A percentile compares a stretch with the other conserved stretches of the same genome.
Evolutionary conservation across 139 green algal genomes (phyloP).

Genomic region (Chlamydomonas applanata): DNA sequence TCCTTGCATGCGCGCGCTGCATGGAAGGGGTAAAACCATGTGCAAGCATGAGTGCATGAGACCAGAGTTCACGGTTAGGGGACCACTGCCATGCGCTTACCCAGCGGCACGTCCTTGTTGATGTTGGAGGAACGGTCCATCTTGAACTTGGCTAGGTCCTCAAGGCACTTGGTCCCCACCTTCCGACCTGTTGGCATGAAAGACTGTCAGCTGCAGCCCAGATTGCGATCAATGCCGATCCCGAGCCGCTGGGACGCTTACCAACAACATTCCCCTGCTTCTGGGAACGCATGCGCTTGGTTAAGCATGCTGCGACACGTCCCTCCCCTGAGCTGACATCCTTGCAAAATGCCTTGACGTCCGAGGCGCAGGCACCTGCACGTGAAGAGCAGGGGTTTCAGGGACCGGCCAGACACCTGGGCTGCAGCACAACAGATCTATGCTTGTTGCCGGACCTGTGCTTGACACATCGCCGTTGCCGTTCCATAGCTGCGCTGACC

Average conservation of each 20-base stretch:
- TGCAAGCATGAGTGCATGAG: not conserved
- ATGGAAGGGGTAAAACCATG: not conserved
- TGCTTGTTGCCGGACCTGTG: not conserved
- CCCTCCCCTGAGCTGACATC: constrained; percentile 45
- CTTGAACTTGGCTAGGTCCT: constrained; percentile 43
- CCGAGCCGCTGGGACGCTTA: constrained; percentile 12
- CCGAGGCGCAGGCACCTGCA: constrained; percentile 45
- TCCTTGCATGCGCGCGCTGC: constrained; percentile 64
- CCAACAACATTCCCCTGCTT: constrained; percentile 46
- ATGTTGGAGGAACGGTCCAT: constrained; percentile 62
- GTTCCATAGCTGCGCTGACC: constrained; percentile 27
- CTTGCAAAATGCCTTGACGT: constrained; percentile 49
- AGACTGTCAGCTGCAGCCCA: not conserved
- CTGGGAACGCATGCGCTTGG: constrained; percentile 34
- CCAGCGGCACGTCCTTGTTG: constrained; percentile 75
- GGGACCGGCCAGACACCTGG: not conserved
- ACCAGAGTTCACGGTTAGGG: not conserved
- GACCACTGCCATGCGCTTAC: constrained; percentile 13
- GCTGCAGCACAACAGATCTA: not conserved
- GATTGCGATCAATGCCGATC: too few species aligned
- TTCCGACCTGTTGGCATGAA: constrained; percentile 34
- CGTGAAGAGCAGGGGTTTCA: not conserved
- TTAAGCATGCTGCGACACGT: constrained; percentile 40
- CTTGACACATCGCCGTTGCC: constrained; percentile 26
- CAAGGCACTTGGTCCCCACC: constrained; percentile 42